Base-by-base conservation (phyloP, 139 green algal genomes). In the Tetradesmus lagerheimii region DNA sequence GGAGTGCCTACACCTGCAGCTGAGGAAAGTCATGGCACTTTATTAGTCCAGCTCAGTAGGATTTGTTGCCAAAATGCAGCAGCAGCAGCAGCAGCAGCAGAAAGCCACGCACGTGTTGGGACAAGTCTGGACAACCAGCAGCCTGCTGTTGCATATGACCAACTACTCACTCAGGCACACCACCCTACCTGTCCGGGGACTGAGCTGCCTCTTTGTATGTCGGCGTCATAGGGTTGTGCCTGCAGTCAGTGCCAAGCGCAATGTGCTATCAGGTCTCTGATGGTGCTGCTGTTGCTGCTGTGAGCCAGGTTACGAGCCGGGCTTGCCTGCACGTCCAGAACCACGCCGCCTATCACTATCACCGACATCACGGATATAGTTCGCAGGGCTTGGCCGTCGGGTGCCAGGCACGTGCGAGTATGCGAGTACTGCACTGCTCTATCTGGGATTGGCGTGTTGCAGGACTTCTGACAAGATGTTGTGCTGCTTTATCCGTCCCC, bases 261-360 rank as follows among this genome's bases (percentile, higher is more conserved):
- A 37, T 9, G 11, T 37, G n/a, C 1, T 23, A 2, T 37, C 71
- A 79, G 71, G 29, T 34, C 71, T 29, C 12, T 14, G 8, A 62
- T 20, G 12, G 47, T 27, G 29, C 71, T 41, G 71, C n/a, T 38
- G 66, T 27, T 41, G 71, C 71, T 80, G 41, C 78, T 62, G 27
- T 38, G 34, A 14, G 15, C 78, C 9, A 41, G 6, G 11, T 8
- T 34, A 76, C 29, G 29, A 37, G 16, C 18, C 16, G 29, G 4
- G 66, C 62, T 80, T 43, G 23, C 83, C 83, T 88, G 83, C 1
- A 88, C 27, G 27, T 88, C 83, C 31, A 88, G 27, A 34, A 88
- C 83, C 9, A 53, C 20, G n/a, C 83, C 83, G 1, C 83, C 83
- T 37, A 88, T 80, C 23, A 88, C 64, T 29, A 88, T 64, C 3